Evolutionary conservation across 2,329 filamentous ascomycete species (phyloP), one percentile per base, ranked within the genome.

Genomic region (Colletotrichum tabaci): DNA sequence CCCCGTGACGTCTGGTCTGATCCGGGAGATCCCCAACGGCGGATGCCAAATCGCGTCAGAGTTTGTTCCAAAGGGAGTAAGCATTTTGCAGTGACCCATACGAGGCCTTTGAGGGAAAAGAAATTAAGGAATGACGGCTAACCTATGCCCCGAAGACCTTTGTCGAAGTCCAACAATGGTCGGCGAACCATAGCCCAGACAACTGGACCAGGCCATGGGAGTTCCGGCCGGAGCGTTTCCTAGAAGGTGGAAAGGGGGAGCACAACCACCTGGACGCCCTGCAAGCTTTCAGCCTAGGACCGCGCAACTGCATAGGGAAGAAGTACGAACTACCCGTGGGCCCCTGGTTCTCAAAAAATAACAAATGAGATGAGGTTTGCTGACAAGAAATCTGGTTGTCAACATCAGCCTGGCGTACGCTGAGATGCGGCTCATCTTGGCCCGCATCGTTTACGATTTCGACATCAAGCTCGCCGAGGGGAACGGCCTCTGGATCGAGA

Each of bases 131-230:
- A 42, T 46, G 35, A 53, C 4, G 44, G 52, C 9, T 61, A 9
- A 61, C 15, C 5, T 21, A 30, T 1, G 38, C 35, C 10, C 47
- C 47, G 8, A 75, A 74, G 67, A 61, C 44, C 3, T 40, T 66
- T 9, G 55, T 70, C 15, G 67, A 70, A 40, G 18, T 72, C 5
- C 52, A 58, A n/a, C 60, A 49, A 23, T 72, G 65, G 65, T 62
- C 69, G 2, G 21, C 42, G 5, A 68, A 65, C 46, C 53, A 68
- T 30, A 38, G 46, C 15, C 15, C 3, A 21, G 42, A 46, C 8
- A 68, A 86, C 74, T 89, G 87, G 75, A 79, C 64, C 0, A 53
- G 56, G 1, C 68, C 68, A 3, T 71, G 68, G 68, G 61, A 61
- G 26, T 71, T 67, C 21, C 47, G 23, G 1, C 68, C 68, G 16